Conservation (phyloP, 2,329 filamentous ascomycete genomes). For the Zasmidium angulare region DNA sequence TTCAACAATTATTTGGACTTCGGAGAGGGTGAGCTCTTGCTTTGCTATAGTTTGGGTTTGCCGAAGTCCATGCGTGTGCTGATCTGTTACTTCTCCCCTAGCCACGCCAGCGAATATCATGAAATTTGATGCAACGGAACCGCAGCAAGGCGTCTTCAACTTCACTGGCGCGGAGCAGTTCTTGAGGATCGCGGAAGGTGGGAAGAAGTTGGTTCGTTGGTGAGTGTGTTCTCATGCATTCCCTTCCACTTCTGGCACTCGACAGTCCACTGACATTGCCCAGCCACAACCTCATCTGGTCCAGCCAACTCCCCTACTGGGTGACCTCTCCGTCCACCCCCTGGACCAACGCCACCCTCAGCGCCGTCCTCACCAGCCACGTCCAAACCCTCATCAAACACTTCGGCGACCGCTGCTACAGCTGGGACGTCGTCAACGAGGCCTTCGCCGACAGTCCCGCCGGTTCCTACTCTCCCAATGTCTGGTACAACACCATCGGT, state of each 20-base stretch:
- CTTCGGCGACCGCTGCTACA: slow-evolving; percentile 40
- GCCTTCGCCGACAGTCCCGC: slow-evolving; percentile 4
- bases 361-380: slow-evolving; percentile 43
- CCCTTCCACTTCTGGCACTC: slow-evolving; percentile 25
- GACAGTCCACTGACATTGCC: slow-evolving; percentile 9
- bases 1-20: slow-evolving; percentile 59
- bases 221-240: slow-evolving; percentile 1
- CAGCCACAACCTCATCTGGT: slow-evolving; percentile 46
- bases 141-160: slow-evolving; percentile 36
- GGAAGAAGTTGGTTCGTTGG: not conserved
- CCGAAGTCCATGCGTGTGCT: too few relatives aligned
- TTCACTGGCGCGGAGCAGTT: slow-evolving; percentile 36
- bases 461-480: slow-evolving; percentile 22
- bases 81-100: not conserved
- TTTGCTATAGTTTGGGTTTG: not conserved
- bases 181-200: slow-evolving; percentile 34
- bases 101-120: slow-evolving; percentile 37
- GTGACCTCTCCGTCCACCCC: slow-evolving; percentile 33
- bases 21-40: slow-evolving; percentile 44
- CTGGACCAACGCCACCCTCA: slow-evolving; percentile 41
- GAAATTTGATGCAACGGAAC: slow-evolving; percentile 44
- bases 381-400: slow-evolving; percentile 40
- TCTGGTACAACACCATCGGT: slow-evolving; percentile 31
- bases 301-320: slow-evolving; percentile 42
- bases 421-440: slow-evolving; percentile 20